Conservation (phyloP, 2,329 filamentous ascomycete species). For the Alternaria consortialis region DNA sequence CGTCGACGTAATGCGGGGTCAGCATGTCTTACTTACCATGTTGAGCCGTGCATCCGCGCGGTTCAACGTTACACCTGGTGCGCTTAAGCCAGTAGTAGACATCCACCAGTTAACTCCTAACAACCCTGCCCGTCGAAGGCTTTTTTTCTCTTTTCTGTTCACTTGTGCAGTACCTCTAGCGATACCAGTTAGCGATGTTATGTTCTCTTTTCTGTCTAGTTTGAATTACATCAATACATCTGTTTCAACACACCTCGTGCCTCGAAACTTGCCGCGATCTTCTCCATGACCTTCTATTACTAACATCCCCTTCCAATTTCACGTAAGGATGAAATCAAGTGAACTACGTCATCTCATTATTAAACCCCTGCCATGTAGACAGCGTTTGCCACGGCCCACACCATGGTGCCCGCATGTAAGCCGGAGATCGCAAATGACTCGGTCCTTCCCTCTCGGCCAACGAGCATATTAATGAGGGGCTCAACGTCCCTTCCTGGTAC, state of each 20-base stretch:
- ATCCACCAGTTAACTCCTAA: not conserved
- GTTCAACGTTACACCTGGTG: not conserved
- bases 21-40: conserved; percentile 9
- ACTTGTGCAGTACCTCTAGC: not conserved
- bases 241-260: not conserved
- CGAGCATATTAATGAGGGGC: not conserved
- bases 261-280: not conserved
- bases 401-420: not conserved
- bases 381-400: not conserved
- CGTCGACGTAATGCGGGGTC: conserved; percentile 7
- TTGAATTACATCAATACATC: not conserved
- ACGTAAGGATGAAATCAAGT: not conserved
- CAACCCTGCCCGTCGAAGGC: not conserved
- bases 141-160: not conserved
- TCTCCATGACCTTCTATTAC: not conserved
- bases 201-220: not conserved
- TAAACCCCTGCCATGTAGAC: not conserved
- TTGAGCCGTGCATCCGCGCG: conserved; percentile 3
- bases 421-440: not conserved
- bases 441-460: not conserved
- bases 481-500: not conserved
- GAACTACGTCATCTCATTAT: not conserved
- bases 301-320: not conserved
- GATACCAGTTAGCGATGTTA: not conserved
- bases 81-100: not conserved